Evolutionary conservation across 2,329 filamentous ascomycete species (phyloP).

Genomic region (Sphaerulina vaccinii): DNA sequence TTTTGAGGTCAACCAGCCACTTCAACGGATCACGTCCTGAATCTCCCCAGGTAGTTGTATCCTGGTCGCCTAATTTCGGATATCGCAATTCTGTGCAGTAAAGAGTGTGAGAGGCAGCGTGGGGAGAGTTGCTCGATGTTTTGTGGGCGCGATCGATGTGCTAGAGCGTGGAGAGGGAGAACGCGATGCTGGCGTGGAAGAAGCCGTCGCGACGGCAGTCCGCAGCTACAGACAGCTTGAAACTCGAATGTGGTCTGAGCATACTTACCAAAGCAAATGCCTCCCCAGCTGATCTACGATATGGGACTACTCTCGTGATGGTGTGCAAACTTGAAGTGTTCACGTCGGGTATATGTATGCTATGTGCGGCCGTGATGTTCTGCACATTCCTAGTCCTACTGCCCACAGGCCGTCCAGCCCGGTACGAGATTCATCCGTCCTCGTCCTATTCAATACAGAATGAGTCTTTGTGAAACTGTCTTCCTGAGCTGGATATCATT

Average conservation of each 20-base stretch:
- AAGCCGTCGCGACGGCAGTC: background rate
- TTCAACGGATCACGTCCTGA: background rate
- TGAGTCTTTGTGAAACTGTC: no score
- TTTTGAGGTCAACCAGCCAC: background rate
- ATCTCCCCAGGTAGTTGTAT: background rate
- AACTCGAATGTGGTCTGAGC: background rate
- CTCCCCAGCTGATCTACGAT: no score
- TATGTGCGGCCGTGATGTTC: no score
- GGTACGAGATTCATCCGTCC: no score
- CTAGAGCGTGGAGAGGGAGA: background rate
- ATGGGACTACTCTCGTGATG: no score
- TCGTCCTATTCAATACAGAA: background rate
- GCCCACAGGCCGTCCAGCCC: no score
- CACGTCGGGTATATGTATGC: background rate
- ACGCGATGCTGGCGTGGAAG: background rate
- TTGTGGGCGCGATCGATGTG: background rate
- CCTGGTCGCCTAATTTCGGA: background rate
- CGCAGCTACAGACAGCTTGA: background rate
- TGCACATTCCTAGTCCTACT: no score
- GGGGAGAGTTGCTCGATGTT: background rate
- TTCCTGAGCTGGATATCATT: no score
- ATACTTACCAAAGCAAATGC: no score
- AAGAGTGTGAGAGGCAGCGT: background rate
- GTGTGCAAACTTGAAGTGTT: background rate
- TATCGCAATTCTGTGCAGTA: background rate